phyloP scores from a whole-genome alignment of 768 basidiomycete species.

The Pleurotus ostreatus region DNA sequence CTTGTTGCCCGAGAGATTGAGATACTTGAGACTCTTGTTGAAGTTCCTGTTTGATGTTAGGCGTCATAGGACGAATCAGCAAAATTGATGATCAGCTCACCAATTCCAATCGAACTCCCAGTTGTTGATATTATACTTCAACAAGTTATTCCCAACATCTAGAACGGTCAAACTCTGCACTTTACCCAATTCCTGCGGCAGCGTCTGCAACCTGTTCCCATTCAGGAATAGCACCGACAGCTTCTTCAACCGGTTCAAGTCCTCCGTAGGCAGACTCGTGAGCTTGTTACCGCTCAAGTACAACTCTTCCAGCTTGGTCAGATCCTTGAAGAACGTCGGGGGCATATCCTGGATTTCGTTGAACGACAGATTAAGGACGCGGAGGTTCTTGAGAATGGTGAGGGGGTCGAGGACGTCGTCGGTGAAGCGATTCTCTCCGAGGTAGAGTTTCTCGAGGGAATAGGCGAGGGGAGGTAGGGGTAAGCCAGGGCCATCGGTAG shows the following conservation, averaged over 20 bases:
- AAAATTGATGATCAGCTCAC: slow-evolving; percentile 38
- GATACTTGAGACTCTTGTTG: slow-evolving; percentile 88
- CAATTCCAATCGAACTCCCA: slow-evolving; percentile 99
- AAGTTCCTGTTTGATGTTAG: slow-evolving; percentile 69
- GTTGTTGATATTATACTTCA: slow-evolving; percentile 98
- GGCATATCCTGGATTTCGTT: slow-evolving; percentile 93
- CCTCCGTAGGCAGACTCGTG: slow-evolving; percentile 85
- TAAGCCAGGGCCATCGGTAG: slow-evolving; percentile 21
- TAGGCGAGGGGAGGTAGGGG: slow-evolving; percentile 56
- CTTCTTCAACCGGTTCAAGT: slow-evolving; percentile 65
- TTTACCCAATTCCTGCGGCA: slow-evolving; percentile 88
- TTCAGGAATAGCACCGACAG: slow-evolving; percentile 83
- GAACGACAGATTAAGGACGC: slow-evolving; percentile 87
- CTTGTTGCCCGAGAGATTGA: slow-evolving; percentile 97
- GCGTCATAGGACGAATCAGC: not conserved
- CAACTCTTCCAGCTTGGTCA: slow-evolving; percentile 73
- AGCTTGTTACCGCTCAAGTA: slow-evolving; percentile 96
- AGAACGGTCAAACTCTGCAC: slow-evolving; percentile 73
- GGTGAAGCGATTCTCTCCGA: slow-evolving; percentile 85
- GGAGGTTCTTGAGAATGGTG: slow-evolving; percentile 71
- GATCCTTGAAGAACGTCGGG: slow-evolving; percentile 64
- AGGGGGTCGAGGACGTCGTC: slow-evolving; percentile 77
- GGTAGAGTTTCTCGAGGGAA: slow-evolving; percentile 73
- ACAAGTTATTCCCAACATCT: slow-evolving; percentile 89
- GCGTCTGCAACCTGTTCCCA: slow-evolving; percentile 87